These are phyloP conservation scores for Hygrophorus russula DNA, from an alignment of 768 basidiomycete species.

Conservation along the genomic window DNA sequence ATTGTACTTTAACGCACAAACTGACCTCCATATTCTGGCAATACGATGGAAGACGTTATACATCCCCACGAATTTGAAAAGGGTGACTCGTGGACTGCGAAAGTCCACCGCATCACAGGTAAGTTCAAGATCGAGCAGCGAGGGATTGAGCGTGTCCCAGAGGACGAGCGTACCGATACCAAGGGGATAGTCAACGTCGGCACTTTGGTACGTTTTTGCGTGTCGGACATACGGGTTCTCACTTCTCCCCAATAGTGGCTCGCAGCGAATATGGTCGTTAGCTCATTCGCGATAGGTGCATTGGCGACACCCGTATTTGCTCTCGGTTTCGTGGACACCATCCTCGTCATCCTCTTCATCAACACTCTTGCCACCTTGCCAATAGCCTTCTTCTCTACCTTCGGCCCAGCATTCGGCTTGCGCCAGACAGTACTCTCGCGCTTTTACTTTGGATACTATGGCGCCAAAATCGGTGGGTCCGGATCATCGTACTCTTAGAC, in stretches of 20 bases:
- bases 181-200: background rate
- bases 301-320: background rate
- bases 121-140: constrained; percentile 1
- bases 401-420: constrained; percentile 1
- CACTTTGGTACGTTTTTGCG: background rate
- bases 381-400: background rate
- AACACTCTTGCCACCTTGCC: background rate
- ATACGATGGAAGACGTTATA: too few species aligned
- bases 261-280: background rate
- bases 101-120: background rate
- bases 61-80: background rate
- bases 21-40: too few species aligned
- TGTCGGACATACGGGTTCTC: background rate
- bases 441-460: constrained; percentile 1
- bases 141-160: background rate
- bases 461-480: constrained; percentile 1
- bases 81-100: background rate
- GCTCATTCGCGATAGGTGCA: constrained; percentile 1
- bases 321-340: background rate
- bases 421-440: constrained; percentile 1
- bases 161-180: constrained; percentile 1
- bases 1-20: too few species aligned
- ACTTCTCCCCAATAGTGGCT: background rate
- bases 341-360: background rate
- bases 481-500: background rate